Conservation (phyloP, 73 alveolate genomes). For the Tetrahymena thermophila region DNA sequence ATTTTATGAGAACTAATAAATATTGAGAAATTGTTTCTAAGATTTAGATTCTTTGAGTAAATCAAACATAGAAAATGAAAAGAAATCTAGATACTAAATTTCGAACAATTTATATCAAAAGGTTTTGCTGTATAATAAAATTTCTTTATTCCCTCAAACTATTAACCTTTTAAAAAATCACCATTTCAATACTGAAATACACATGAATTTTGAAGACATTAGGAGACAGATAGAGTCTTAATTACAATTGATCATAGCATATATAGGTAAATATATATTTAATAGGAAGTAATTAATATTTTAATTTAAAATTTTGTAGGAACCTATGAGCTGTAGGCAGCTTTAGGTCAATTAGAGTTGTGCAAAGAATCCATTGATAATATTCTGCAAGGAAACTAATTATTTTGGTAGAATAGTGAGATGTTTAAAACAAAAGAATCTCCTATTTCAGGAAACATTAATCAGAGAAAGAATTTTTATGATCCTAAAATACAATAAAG, state of each 20-base stretch:
- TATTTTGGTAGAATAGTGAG: neutral
- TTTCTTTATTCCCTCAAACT: neutral
- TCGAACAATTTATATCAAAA: neutral
- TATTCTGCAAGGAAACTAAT: neutral
- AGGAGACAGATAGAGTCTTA: neutral
- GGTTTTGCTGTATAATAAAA: neutral
- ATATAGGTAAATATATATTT: neutral
- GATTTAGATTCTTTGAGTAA: neutral
- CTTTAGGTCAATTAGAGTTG: neutral
- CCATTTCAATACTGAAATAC: neutral
- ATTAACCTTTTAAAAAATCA: neutral
- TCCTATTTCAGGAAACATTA: neutral
- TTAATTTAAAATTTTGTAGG: neutral
- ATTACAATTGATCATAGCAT: neutral
- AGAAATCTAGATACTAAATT: neutral
- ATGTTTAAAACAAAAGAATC: neutral
- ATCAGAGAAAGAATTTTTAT: neutral
- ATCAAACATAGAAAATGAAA: neutral
- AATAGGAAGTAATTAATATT: neutral
- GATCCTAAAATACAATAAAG: neutral
- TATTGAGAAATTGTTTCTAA: neutral
- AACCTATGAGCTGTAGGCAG: neutral
- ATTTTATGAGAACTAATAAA: neutral
- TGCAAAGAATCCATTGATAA: neutral
- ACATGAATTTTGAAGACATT: neutral